Conservation (phyloP, 148 eudicot genomes). For the Talinum fruticosum region DNA sequence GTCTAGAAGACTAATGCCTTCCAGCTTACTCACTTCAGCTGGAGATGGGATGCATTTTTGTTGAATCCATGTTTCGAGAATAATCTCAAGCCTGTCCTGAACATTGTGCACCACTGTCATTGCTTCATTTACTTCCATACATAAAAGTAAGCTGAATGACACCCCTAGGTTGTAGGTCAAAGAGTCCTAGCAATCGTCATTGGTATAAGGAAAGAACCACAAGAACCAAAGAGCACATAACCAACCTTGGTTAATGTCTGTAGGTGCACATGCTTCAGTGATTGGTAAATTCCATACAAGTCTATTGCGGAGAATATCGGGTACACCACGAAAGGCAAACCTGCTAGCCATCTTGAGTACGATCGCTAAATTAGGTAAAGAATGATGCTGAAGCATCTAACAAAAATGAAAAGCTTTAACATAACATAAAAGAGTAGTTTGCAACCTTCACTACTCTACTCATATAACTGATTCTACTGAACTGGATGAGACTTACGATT, state of each 20-base stretch:
- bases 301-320: constrained; percentile 82
- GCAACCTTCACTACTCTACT: no score
- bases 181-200: no score
- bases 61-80: constrained; percentile 63
- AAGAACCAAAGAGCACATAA: not conserved
- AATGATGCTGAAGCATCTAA: not conserved
- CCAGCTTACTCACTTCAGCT: constrained; percentile 81
- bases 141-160: not conserved
- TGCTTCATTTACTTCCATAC: not conserved
- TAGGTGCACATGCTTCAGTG: constrained; percentile 89
- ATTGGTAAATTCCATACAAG: constrained; percentile 82
- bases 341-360: constrained; percentile 63
- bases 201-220: no score
- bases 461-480: no score
- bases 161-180: no score
- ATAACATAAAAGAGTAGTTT: no score
- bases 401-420: no score
- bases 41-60: constrained; percentile 70
- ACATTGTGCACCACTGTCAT: constrained; percentile 16
- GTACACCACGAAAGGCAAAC: constrained; percentile 75
- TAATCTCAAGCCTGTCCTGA: constrained; percentile 93
- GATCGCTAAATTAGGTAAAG: constrained; percentile 25
- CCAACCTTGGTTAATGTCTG: constrained; percentile 93
- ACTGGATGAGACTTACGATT: no score
- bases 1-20: constrained; percentile 62